phyloP scores from a whole-genome alignment of 495 filamentous ascomycete genomes.

The Penicillium paradoxum region DNA sequence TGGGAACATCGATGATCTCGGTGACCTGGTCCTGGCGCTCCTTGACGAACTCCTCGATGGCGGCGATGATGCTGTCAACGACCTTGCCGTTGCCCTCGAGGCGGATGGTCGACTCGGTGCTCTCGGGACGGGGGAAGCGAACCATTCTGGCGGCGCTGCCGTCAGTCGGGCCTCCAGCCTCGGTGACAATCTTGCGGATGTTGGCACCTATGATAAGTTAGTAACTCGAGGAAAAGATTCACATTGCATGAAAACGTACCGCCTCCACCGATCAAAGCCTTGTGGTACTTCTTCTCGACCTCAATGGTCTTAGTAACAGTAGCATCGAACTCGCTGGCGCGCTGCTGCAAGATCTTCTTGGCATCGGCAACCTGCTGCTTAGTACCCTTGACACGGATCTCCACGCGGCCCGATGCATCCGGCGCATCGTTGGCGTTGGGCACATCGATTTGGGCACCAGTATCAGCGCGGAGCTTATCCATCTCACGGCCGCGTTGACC shows the following conservation, averaged over 20 bases:
- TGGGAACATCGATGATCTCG: constrained; percentile 71
- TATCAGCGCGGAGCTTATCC: constrained; percentile 77
- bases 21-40: constrained; percentile 75
- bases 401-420: constrained; percentile 59
- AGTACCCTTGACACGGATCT: constrained; percentile 86
- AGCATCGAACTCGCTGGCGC: constrained; percentile 77
- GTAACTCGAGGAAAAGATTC: constrained; percentile 12
- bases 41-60: constrained; percentile 71
- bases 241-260: constrained; percentile 52
- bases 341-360: constrained; percentile 81
- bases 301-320: constrained; percentile 77
- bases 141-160: constrained; percentile 77
- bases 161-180: constrained; percentile 85
- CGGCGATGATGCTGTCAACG: constrained; percentile 81
- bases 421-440: constrained; percentile 59
- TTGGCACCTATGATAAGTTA: constrained; percentile 63
- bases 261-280: constrained; percentile 78
- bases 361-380: constrained; percentile 85
- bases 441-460: constrained; percentile 85
- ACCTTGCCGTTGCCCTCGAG: constrained; percentile 77
- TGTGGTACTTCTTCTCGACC: constrained; percentile 88
- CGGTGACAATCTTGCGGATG: constrained; percentile 78
- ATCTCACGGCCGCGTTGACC: constrained; percentile 84
- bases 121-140: constrained; percentile 81
- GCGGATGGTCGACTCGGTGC: constrained; percentile 71